Evolutionary conservation across 768 basidiomycete species (phyloP), one percentile per base, ranked within the genome.

Genomic region (Kwoniella sp.): DNA sequence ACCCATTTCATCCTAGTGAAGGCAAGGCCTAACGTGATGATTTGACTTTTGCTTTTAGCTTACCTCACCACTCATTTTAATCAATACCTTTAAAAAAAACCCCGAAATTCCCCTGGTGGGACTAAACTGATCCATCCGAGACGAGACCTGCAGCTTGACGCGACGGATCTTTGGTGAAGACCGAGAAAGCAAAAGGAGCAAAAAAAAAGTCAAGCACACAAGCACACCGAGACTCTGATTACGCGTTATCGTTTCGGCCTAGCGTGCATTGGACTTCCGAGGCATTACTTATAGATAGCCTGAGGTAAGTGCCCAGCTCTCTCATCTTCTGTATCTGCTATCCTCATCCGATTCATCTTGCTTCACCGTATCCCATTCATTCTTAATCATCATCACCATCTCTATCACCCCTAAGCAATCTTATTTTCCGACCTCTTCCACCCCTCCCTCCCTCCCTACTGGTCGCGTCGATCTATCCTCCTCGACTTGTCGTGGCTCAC

Each of bases 11-110:
- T 8, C 25, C 22, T 26, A 19, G 26, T 19, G 47, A 51, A 33
- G 27, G 27, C 58, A 24, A 22, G 22, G 48, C 48, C 22, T 49
- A 26, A 49, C 48, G 48, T 49, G 48, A 49, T 49, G 17, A 8
- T 58, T 58, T 48, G 36, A 58, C 56, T 58, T 48, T 48, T 36
- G 17, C 21, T 26, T 26, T 49, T 49, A 22, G 27, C 25, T 58
- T 48, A 27, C 13, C 46, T 58, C 46, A 48, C 21, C 56, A 24
- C 27, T 29, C 56, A 5, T 55, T 40, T 44, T 46, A 19, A 57
- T 48, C 40, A 44, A 44, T 44, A 44, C 40, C 17, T 26, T n/a
- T n/a, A n/a, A n/a, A 10, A 49, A 49, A 49, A 49, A 9, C 48
- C 48, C 48, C 48, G 48, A 49, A 49, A 5, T 10, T 49, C 48